Evolutionary conservation across 495 filamentous ascomycete species (phyloP), one percentile per base, ranked within the genome.

Genomic region (Aspergillus carlsbadensis): DNA sequence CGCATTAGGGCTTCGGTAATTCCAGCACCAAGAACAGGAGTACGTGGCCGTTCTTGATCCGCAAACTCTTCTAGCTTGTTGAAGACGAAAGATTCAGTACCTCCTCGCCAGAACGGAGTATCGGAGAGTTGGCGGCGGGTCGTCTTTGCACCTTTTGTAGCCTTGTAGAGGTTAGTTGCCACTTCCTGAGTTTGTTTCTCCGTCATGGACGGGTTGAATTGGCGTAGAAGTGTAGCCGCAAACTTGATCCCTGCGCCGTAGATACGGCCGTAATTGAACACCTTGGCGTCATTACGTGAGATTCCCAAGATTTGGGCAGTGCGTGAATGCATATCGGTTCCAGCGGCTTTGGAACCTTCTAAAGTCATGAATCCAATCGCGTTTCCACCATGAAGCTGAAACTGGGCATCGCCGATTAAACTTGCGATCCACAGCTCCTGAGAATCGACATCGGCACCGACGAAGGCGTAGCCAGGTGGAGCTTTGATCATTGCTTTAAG

Each of bases 331-430:
- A 98, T 73, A 66, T 99, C 94, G 3, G 94, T 99, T 11, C 92
- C 93, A 14, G 88, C 89, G 10, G 90, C 84, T 70, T 97, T 98
- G 46, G 91, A 93, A 6, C 94, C 94, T 70, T 99, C 94, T 14
- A 99, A 75, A 1, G 95, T 98, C 94, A 99, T 99, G 76, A 99
- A 99, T 7, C 95, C 94, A 51, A 98, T 87, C 5, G 94, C 95
- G 62, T 96, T 96, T 44, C 94, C 95, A 54, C 94, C 94, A 59
- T 99, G 94, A 2, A 98, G 75, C 59, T 87, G 85, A 70, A 99
- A 98, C 50, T 92, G 89, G 11, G 94, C 87, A 72, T 99, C 94
- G 18, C 94, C 94, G 29, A 99, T 84, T 5, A 99, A 81, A 70
- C 89, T 93, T 6, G 94, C 94, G 63, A 99, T 99, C 94, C 94